Evolutionary conservation across 2,329 filamentous ascomycete species (phyloP).

Genomic region (Gliomastix tumulicola): DNA sequence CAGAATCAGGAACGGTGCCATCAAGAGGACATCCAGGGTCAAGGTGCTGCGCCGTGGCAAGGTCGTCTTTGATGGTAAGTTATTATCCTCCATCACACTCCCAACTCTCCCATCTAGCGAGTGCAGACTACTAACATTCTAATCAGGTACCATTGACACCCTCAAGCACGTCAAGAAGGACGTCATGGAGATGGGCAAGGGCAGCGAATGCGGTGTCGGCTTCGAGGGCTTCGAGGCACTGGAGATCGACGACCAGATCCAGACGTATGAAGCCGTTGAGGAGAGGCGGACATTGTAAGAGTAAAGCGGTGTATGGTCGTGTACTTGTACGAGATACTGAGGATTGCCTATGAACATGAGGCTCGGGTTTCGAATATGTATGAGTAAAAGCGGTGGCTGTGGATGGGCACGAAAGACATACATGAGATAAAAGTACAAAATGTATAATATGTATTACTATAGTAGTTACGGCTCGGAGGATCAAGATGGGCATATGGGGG

Average conservation of each 20-base stretch:
- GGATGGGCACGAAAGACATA: too few species aligned
- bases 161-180: conserved; percentile 94
- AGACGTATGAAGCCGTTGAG: conserved; percentile 73
- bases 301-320: too few species aligned
- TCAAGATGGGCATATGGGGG: neutral
- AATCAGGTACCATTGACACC: conserved; percentile 65
- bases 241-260: conserved; percentile 74
- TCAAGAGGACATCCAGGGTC: conserved; percentile 58
- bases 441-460: conserved; percentile 1
- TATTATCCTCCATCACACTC: conserved; percentile 2
- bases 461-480: too few species aligned
- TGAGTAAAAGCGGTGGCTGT: too few species aligned
- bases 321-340: too few species aligned
- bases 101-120: neutral
- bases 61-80: conserved; percentile 75
- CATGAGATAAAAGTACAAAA: too few species aligned
- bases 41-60: conserved; percentile 66
- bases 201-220: conserved; percentile 85
- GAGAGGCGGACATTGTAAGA: conserved; percentile 58
- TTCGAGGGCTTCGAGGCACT: conserved; percentile 78
- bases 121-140: neutral
- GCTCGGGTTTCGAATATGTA: too few species aligned
- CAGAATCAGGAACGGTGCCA: conserved; percentile 73
- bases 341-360: too few species aligned
- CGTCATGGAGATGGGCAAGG: conserved; percentile 81